Evolutionary conservation across 2,329 filamentous ascomycete genomes (phyloP), one percentile per base, ranked within the genome.

Genomic region (Trichoderma sp.): DNA sequence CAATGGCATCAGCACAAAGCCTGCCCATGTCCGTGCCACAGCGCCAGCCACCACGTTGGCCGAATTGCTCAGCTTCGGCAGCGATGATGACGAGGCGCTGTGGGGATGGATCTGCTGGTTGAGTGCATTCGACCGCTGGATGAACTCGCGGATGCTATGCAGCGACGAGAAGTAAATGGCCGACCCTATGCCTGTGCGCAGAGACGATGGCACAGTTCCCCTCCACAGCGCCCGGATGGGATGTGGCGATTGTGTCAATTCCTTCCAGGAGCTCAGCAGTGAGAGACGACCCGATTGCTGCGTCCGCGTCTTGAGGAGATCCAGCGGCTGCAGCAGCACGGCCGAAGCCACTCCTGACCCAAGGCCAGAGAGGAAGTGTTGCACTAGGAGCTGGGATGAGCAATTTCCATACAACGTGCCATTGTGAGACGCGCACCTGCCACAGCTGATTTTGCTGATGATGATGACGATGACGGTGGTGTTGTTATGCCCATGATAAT

Each of bases 251-350:
- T 87, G 87, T 26, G 87, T 89, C 61, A 81, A 59, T 21, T 79
- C 77, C 43, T 71, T 73, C 58, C 79, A 70, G 30, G 72, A 75
- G 21, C 72, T 71, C 8, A 73, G 69, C 68, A 98, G 87, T 2
- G 93, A 89, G 72, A 87, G 86, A 54, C 87, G 85, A 59, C 89
- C 89, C 39, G 92, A 93, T 80, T 98, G 96, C 78, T 99, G 96
- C 51, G 98, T 90, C 58, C 96, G 91, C 34, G 96, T 99, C 81
- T 99, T 99, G 78, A 99, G 89, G 4, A 99, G 90, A 81, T 99
- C 96, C 76, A 96, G 91, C 30, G 96, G 96, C 80, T 99, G 96
- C 18, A 99, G 87, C 67, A 98, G 89, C 70, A 97, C 89, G 67
- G 96, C 94, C 64, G 94, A 96, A 72, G 93, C 87, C 61, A 97